Evolutionary conservation across 1,284 basidiomycete species (phyloP), one percentile per base, ranked within the genome.

Genomic region (Ceratobasidium sp.): DNA sequence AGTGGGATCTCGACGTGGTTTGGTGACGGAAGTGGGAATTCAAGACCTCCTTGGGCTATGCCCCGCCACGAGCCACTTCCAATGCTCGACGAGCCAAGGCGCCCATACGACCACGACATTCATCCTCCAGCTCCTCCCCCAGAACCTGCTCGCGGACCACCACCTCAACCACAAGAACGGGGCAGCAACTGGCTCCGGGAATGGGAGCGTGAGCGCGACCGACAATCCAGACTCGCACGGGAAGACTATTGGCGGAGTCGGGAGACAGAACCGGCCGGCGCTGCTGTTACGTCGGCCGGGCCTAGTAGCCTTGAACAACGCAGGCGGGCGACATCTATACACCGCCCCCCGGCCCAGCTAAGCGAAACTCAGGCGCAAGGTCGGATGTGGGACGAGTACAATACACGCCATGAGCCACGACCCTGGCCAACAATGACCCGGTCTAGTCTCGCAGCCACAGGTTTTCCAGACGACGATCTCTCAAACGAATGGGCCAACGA

Each of bases 121-220:
- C 51, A 27, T 31, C 51, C 51, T 11, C 27, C 49, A 14, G 31
- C 31, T 6, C 31, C 46, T 31, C 29, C 65, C n/a, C 53, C 34
- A 19, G 51, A 46, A 37, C 39, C 41, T 48, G 14, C 53, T 29
- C 53, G 53, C 16, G 41, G 43, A 16, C 41, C 62, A n/a, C 41
- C 51, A 31, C 19, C 41, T 31, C 22, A 14, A 24, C 58, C 22
- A 29, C 46, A 41, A n/a, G 24, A 29, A 64, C 62, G 16, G 6
- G 24, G 27, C 24, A 27, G 31, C 22, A 72, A 72, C 31, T 72
- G 68, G 68, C 68, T 72, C 11, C 68, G 68, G 11, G 68, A 72
- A 22, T 72, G 68, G 68, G 68, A 72, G 19, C 31, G 27, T 13
- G 41, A 72, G 43, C 54, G 68, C 14, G 68, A 72, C 46, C 24